Evolutionary conservation across 2,329 filamentous ascomycete genomes (phyloP).

Genomic region (Monilinia fructicola): DNA sequence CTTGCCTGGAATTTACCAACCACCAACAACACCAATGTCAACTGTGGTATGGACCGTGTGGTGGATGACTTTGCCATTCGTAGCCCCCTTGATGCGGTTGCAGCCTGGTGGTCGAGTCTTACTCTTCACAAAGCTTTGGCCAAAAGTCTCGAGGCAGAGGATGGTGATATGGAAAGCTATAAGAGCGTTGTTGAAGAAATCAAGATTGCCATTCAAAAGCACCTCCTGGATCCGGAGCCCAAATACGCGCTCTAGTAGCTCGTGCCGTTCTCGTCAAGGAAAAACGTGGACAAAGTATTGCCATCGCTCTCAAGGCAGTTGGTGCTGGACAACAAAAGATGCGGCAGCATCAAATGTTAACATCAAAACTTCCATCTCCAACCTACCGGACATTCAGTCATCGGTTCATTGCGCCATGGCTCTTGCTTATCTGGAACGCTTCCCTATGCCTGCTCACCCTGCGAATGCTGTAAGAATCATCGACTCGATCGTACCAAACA

Average conservation of each 20-base stretch:
- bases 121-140: conserved; percentile 69
- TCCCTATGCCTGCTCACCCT: conserved; percentile 45
- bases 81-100: conserved; percentile 84
- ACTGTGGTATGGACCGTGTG: conserved; percentile 76
- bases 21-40: conserved; percentile 61
- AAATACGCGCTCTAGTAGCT: conserved; percentile 58
- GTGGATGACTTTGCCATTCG: conserved; percentile 82
- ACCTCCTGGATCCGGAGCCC: conserved; percentile 74
- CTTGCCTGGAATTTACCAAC: conserved; percentile 83
- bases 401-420: conserved; percentile 60
- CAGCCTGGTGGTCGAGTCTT: conserved; percentile 84
- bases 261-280: conserved; percentile 57
- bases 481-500: conserved; percentile 49
- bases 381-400: conserved; percentile 54
- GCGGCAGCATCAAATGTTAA: conserved; percentile 47
- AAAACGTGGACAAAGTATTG: conserved; percentile 56
- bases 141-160: conserved; percentile 57
- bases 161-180: conserved; percentile 47
- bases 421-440: conserved; percentile 56
- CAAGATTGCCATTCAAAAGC: conserved; percentile 68
- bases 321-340: conserved; percentile 42
- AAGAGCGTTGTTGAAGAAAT: conserved; percentile 52
- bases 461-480: conserved; percentile 50
- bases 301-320: conserved; percentile 54
- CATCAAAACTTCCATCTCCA: conserved; percentile 45